Conservation (phyloP, 257 asterid genomes). For the Solanum chiquidenum region DNA sequence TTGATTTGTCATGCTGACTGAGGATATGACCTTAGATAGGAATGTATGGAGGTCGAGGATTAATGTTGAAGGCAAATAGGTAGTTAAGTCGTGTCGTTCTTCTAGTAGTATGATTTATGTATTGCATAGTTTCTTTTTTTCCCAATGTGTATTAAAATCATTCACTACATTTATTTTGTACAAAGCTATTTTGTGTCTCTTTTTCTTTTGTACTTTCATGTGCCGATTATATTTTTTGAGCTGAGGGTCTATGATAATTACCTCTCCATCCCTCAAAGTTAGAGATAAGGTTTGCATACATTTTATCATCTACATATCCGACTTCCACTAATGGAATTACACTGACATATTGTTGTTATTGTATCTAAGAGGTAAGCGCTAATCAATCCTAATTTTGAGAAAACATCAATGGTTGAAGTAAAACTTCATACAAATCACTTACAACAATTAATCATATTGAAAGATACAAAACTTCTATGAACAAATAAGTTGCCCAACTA, state of each 20-base stretch:
- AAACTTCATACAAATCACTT: neutral
- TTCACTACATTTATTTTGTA: neutral
- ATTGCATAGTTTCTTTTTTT: neutral
- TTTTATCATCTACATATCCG: neutral
- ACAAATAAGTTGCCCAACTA: neutral
- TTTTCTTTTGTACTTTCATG: neutral
- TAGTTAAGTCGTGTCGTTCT: neutral
- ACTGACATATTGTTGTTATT: too few relatives aligned
- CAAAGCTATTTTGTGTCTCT: neutral
- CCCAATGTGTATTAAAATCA: too few relatives aligned
- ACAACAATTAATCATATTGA: neutral
- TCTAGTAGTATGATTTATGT: neutral
- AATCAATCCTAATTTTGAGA: too few relatives aligned
- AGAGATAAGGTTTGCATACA: neutral
- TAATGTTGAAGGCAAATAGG: neutral
- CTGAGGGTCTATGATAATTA: neutral
- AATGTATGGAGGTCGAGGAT: neutral
- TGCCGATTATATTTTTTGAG: neutral
- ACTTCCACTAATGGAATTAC: neutral
- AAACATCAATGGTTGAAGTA: too few relatives aligned
- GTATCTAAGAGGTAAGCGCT: neutral
- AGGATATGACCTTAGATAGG: neutral
- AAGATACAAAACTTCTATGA: neutral
- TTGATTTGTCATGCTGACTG: too few relatives aligned
- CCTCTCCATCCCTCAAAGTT: neutral